Evolutionary conservation across 352 stramenopile species (phyloP), one percentile per base, ranked within the genome.

Genomic region (Peronosclerospora sorghi): DNA sequence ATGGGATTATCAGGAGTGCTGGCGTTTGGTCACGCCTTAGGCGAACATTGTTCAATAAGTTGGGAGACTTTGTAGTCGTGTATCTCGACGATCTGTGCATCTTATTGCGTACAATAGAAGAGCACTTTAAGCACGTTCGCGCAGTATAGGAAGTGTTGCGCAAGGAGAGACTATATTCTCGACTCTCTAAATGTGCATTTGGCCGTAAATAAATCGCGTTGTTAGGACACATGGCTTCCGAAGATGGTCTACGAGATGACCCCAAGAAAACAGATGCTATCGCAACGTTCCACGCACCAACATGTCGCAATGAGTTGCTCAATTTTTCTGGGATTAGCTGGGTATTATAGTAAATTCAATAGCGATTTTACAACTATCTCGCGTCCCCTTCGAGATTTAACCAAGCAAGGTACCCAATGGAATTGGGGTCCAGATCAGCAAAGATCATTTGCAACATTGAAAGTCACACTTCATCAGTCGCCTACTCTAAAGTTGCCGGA

Each of bases 1-100:
- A 70, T 77, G 51, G 59, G 62, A 19, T 17, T 77, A 8, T 35
- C 39, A 13, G 55, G 65, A 23, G 73, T 73, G 62, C 55, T 53
- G 8, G 52, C 53, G 3, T 77, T 52, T 62, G 64, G 21, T 6
- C 59, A 7, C 58, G 55, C 9, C 32, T 68, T 2, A 71, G 68
- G 62, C 54, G 52, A 14, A 19, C 41, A 2, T 32, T 68, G 0
- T 68, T 77, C 19, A 48, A n/a, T 0, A 26, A 26, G 21, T 6
- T 26, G 6, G 21, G 47, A 55, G 9, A 55, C 9, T 77, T 68
- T 41, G 36, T 77, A n/a, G 13, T 70, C 9, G 55, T 68, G 0
- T 71, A 63, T 23, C 29, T 68, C 2, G 58, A 70, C 18, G 60
- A 70, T 27, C 64, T 76, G 41, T 65, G 42, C 36, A 41, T 68